Evolutionary conservation across 2,329 filamentous ascomycete genomes (phyloP).

Genomic region (Microdochium nivale): DNA sequence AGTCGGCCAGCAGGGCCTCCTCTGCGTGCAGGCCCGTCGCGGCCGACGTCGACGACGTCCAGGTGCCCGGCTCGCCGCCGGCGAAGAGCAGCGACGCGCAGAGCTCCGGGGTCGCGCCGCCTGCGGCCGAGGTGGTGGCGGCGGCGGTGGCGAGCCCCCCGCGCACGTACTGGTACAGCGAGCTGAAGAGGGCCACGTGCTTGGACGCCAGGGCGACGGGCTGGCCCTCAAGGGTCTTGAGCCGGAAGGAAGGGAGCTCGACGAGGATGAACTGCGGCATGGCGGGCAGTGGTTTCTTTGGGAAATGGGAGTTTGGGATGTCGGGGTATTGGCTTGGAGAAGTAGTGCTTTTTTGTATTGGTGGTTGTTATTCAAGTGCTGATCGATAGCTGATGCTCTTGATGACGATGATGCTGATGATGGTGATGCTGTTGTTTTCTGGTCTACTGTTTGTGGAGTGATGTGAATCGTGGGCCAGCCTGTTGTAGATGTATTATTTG

Average conservation of each 20-base stretch:
- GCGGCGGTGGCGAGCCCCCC: slow-evolving; percentile 8
- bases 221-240: slow-evolving; percentile 15
- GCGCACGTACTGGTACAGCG: slow-evolving; percentile 17
- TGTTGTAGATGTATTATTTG: neutral
- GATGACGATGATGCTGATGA: neutral
- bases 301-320: neutral
- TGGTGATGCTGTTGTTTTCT: neutral
- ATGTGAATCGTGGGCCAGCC: too few relatives aligned
- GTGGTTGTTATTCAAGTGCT: too few relatives aligned
- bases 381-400: too few relatives aligned
- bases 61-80: slow-evolving; percentile 17
- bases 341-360: neutral
- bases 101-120: slow-evolving; percentile 6
- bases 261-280: slow-evolving; percentile 21
- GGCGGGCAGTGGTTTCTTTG: neutral
- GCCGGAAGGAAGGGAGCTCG: slow-evolving; percentile 19
- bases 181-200: slow-evolving; percentile 13
- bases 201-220: slow-evolving; percentile 11
- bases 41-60: slow-evolving; percentile 12
- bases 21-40: slow-evolving; percentile 13
- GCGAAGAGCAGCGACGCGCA: slow-evolving; percentile 18
- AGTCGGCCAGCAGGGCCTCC: slow-evolving; percentile 18
- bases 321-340: too few relatives aligned
- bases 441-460: neutral
- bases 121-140: neutral